phyloP scores from a whole-genome alignment of 2,329 filamentous ascomycete species.

The Monosporascus sp. region DNA sequence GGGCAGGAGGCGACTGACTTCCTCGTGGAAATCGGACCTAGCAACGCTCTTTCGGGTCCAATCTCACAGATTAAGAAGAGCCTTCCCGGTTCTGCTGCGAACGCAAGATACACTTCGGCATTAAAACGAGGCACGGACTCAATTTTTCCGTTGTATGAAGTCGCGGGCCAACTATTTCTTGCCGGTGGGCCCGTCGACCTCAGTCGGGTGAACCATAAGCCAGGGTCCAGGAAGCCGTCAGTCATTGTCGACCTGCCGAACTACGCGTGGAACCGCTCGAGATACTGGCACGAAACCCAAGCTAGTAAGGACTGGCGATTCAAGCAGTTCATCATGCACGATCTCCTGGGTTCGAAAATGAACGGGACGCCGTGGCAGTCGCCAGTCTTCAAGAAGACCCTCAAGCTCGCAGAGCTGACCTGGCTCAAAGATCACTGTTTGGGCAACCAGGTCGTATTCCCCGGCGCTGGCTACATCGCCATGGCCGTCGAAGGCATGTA shows the following conservation, averaged over 20 bases:
- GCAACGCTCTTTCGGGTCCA: slow-evolving; percentile 14
- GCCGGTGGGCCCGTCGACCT: slow-evolving; percentile 11
- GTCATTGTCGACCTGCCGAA: slow-evolving; percentile 20
- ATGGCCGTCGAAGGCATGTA: slow-evolving; percentile 28
- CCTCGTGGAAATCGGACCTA: slow-evolving; percentile 20
- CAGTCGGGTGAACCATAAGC: slow-evolving; percentile 12
- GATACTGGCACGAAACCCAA: slow-evolving; percentile 17
- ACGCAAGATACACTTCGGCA: slow-evolving; percentile 1
- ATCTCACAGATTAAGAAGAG: slow-evolving; percentile 17
- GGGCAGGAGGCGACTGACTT: slow-evolving; percentile 6
- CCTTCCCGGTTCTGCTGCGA: background rate
- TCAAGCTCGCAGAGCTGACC: slow-evolving; percentile 20
- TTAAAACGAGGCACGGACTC: slow-evolving; percentile 11
- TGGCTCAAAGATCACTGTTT: slow-evolving; percentile 41
- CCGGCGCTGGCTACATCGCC: slow-evolving; percentile 32
- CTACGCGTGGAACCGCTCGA: slow-evolving; percentile 20
- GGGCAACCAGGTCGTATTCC: slow-evolving; percentile 37
- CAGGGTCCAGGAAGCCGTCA: background rate
- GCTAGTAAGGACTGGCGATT: slow-evolving; percentile 18
- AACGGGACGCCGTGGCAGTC: slow-evolving; percentile 9
- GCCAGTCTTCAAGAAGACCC: slow-evolving; percentile 6
- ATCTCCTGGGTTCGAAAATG: slow-evolving; percentile 15
- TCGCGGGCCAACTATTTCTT: slow-evolving; percentile 17
- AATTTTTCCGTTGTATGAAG: slow-evolving; percentile 7
- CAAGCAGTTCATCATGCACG: slow-evolving; percentile 10